Conservation (phyloP, 2,329 filamentous ascomycete species). For the Beauveria asiatica region DNA sequence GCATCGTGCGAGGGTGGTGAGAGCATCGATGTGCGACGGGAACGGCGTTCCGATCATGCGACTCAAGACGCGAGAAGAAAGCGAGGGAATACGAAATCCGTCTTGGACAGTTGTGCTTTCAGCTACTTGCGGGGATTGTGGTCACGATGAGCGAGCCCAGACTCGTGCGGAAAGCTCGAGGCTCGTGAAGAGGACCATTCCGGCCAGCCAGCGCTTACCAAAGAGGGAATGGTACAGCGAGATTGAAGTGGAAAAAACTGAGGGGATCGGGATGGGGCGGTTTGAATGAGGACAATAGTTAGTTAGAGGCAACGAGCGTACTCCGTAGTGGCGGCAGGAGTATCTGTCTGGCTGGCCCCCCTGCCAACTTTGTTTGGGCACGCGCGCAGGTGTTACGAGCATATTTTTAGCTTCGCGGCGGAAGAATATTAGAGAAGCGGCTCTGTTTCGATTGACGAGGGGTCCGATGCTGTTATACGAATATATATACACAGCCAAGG, state of each 20-base stretch:
- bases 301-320: neutral
- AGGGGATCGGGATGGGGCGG: neutral
- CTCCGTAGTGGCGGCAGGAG: neutral
- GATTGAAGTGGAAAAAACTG: neutral
- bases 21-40: neutral
- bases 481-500: neutral
- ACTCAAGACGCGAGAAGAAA: neutral
- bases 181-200: neutral
- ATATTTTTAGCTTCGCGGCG: neutral
- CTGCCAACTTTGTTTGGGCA: neutral
- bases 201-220: neutral
- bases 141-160: no score
- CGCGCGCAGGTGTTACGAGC: neutral
- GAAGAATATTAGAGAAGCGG: neutral
- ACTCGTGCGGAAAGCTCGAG: neutral
- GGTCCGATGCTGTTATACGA: neutral
- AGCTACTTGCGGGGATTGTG: neutral
- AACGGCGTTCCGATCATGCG: neutral
- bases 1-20: neutral
- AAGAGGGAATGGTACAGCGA: neutral
- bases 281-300: neutral
- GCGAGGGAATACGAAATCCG: neutral
- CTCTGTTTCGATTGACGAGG: neutral
- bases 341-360: neutral
- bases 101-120: no score